Evolutionary conservation across 495 filamentous ascomycete genomes (phyloP), one percentile per base, ranked within the genome.

Genomic region (Xylaria telfairii): DNA sequence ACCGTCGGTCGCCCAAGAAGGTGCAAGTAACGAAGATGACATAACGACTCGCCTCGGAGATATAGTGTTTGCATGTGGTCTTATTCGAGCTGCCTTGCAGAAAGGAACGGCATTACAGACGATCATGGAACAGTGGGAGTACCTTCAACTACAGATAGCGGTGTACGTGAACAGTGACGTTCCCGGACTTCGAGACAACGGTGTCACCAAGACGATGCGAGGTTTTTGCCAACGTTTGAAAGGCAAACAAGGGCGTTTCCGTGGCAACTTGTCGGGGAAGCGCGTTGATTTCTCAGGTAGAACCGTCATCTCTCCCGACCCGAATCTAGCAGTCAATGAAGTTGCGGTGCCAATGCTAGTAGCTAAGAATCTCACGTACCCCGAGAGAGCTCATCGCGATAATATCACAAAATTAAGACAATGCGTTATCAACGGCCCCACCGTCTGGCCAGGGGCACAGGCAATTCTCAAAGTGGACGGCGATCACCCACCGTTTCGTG

Each of bases 121-220:
- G 2, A 92, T 98, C 64, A 97, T 98, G 93, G 96, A 98, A 81
- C 94, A 96, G 71, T 99, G 96, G 96, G 96, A 98, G 75, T 98
- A 94, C 75, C 83, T 99, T 74, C 94, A 97, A 75, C 83, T 97
- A 10, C 94, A 97, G 72, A 92, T 98, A 65, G 96, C 95, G 34
- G 93, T 98, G 85, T 98, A 98, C 76, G 95, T 99, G 73, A 97
- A 99, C 84, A 96, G 94, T 64, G 94, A 97, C 75, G 91, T 95
- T n/a, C 96, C 96, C 15, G 94, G 94, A 9, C 86, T 98, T 19
- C 90, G 93, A 86, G 83, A 91, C 86, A 77, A 83, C 51, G 90
- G 90, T 37, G 89, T 90, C 37, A 90, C 90, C 72, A 95, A 94
- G 78, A 87, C 91, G 0, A 95, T 95, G 74, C 91, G 96, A 63